Percentiles rank a stretch among this genome's conserved stretches.
These are phyloP conservation scores for Epichloe elymi DNA, from an alignment of 2,329 filamentous ascomycete genomes.

Conservation along the genomic window DNA sequence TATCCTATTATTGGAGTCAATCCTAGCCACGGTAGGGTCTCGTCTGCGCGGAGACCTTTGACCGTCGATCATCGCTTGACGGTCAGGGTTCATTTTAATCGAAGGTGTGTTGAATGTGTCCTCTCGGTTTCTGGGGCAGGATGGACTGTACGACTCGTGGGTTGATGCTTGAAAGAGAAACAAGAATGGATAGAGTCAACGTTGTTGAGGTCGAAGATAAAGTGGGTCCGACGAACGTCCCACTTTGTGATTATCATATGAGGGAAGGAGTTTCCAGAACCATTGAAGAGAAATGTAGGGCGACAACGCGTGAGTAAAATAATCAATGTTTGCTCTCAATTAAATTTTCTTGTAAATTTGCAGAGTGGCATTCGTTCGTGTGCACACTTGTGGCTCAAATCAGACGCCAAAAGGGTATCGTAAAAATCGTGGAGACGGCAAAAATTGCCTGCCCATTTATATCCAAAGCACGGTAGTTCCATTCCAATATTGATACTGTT, in stretches of 20 bases:
- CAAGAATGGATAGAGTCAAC: not conserved
- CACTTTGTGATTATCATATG: not conserved
- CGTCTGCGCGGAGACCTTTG: constrained; percentile 28
- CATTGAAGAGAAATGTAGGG: too few relatives aligned
- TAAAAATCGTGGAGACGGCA: not conserved
- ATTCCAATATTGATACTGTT: not conserved
- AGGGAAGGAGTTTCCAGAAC: too few relatives aligned
- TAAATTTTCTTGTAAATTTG: too few relatives aligned
- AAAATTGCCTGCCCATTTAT: too few relatives aligned
- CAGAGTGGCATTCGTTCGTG: too few relatives aligned
- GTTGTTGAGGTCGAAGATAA: not conserved
- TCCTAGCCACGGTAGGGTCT: constrained; percentile 42
- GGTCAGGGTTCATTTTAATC: constrained; percentile 36
- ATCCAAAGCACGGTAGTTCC: not conserved
- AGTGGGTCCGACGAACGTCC: not conserved
- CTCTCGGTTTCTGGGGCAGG: not conserved
- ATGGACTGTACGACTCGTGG: not conserved
- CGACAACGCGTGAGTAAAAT: too few relatives aligned
- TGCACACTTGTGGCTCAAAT: not conserved
- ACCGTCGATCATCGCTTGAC: constrained; percentile 40
- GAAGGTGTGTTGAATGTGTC: not conserved
- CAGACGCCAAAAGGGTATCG: not conserved
- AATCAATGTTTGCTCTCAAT: too few relatives aligned
- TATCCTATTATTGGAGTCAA: constrained; percentile 42
- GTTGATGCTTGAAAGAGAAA: not conserved